Base-by-base conservation (phyloP, 805 yeast genomes). In the Blastobotrys mokoenaii region DNA sequence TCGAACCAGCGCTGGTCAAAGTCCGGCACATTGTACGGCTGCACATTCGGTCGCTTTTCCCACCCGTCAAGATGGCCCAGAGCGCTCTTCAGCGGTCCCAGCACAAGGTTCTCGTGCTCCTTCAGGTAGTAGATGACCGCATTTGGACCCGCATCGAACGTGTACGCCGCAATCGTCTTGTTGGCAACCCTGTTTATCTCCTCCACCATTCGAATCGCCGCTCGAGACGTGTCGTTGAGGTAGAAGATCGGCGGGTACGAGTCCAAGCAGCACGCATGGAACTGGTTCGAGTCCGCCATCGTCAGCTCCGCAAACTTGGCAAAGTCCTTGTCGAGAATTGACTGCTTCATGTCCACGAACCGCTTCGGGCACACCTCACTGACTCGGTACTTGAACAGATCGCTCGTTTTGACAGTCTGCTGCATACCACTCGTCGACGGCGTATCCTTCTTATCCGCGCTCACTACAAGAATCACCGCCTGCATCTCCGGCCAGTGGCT, bases 131-230 rank as follows among this genome's bases (percentile, higher is more conserved):
- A 93, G 50, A 93, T 76, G 38, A 93, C 99, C 16, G 97, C 96
- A 67, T 93, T 93, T 66, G 99, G 98, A 61, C 99, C 99, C 29
- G 99, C 99, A 65, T 93, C 99, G 60, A 84, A 93, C 1, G 99
- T 93, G 66, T 93, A 93, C 33, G 97, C 97, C 10, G 96, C 98
- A 45, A 90, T 73, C 10, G 74, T 73, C 20, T 54, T 50, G 43
- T 84, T 85, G 31, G 76, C 80, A 3, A 63, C 53, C 52, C 74
- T 80, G 61, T 93, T 93, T 62, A 93, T 77, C 45, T 72, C 68
- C 64, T 93, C 94, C 40, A 88, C 75, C 42, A 85, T 70, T 55
- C 82, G 84, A 52, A 89, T 82, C 58, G 87, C 77, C 44, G 79
- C 80, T 56, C 84, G 83, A 4, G 96, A 88, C 6, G 93, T 84